These are phyloP conservation scores for Umbelopsis ramanniana DNA, from an alignment of 192 early-diverging fungal genomes.

Conservation along the genomic window DNA sequence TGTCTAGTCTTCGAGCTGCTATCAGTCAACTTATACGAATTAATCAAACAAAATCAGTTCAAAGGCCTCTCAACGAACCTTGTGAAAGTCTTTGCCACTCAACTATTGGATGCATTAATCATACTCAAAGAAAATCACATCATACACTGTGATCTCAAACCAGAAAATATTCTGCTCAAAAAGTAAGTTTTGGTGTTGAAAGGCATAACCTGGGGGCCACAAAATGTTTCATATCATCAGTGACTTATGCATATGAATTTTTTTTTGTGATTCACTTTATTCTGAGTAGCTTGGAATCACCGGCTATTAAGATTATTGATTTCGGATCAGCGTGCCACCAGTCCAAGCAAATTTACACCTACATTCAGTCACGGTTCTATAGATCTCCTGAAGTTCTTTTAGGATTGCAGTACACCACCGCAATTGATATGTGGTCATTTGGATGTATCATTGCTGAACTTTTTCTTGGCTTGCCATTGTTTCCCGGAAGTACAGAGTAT, in stretches of 20 bases:
- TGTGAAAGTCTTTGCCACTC: slow-evolving; percentile 86
- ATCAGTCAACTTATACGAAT: slow-evolving; percentile 94
- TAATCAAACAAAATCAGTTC: slow-evolving; percentile 97
- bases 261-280: background rate
- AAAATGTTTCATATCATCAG: too few species aligned
- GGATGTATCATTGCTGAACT: slow-evolving; percentile 98
- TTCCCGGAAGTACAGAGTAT: slow-evolving; percentile 96
- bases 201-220: background rate
- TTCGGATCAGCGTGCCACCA: slow-evolving; percentile 98
- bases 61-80: slow-evolving; percentile 89
- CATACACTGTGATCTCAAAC: slow-evolving; percentile 98
- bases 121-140: slow-evolving; percentile 84
- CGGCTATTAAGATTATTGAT: slow-evolving; percentile 97
- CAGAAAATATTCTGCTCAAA: slow-evolving; percentile 94
- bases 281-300: slow-evolving; percentile 68
- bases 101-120: slow-evolving; percentile 89
- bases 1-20: slow-evolving; percentile 97
- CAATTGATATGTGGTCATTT: slow-evolving; percentile 99
- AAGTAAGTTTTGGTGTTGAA: slow-evolving; percentile 52
- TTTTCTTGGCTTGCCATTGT: slow-evolving; percentile 94
- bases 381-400: slow-evolving; percentile 94
- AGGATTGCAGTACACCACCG: slow-evolving; percentile 87
- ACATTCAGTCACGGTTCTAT: slow-evolving; percentile 99
- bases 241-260: too few species aligned
- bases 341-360: slow-evolving; percentile 91